Base-by-base conservation (phyloP, 805 yeast genomes). In the Ogataea methylovora region DNA sequence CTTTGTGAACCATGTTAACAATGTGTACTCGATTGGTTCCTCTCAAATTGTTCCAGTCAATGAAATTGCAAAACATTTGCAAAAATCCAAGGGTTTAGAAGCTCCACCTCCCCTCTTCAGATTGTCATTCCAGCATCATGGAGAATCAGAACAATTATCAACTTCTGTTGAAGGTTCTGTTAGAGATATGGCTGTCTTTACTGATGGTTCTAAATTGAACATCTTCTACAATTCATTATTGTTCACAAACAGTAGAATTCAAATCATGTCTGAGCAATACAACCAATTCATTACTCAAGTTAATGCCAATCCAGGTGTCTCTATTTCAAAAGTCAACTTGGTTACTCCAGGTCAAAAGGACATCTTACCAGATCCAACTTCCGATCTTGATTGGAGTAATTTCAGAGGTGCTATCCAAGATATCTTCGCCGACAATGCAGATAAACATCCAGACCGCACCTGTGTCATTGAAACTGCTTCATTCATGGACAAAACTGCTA, bases 371-470 rank as follows among this genome's bases (percentile, higher is more conserved):
- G 88, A 88, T 54, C 97, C 99, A 29, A 84, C 86, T 8, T 56
- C 64, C 8, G 82, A 87, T 48, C 68, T 92, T 43, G 95, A 87
- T 60, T 92, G 97, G 97, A 67, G 79, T 27, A 83, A 82, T 20
- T 92, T 76, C 60, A 72, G 94, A 45, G 98, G 99, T 30, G 88
- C 97, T 12, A 94, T 92, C 48, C 99, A 92, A 52, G 98, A 92
- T 51, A 88, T 92, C 29, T 92, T 92, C 60, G 79, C 83, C 59
- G 76, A 70, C 38, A 94, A 92, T 54, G 96, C 98, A 11, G 76
- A 69, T 30, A 71, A 70, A 46, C 78, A 74, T 55, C 98, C 98
- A 3, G 87, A 84, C 23, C 73, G 95, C 53, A 69, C 83, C 10
- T 86, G 97, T 64, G 95, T 92, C 27, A 81, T 90, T 19, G 99